Evolutionary conservation across 2,329 filamentous ascomycete genomes (phyloP).

Genomic region (Xylariaceae sp.): DNA sequence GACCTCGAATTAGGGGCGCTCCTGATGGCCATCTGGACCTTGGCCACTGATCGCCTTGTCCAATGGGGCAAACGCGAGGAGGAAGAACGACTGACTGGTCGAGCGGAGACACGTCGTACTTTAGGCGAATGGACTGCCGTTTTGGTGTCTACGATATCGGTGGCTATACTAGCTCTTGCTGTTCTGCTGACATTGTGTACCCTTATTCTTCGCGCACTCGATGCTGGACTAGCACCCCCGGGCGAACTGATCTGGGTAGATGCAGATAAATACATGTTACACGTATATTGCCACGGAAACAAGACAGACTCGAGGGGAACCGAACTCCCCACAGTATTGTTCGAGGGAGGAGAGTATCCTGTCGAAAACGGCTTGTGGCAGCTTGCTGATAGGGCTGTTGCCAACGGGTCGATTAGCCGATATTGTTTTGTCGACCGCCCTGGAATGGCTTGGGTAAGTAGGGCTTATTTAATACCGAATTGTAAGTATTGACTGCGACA

Average conservation of each 20-base stretch:
- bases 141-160: conserved; percentile 70
- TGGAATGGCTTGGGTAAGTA: conserved; percentile 72
- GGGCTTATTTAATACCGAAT: not conserved
- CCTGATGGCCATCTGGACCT: conserved; percentile 76
- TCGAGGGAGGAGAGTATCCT: conserved; percentile 81
- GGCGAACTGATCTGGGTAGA: conserved; percentile 82
- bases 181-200: conserved; percentile 77
- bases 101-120: conserved; percentile 81
- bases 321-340: conserved; percentile 74
- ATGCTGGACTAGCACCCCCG: conserved; percentile 72
- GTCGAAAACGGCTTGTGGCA: conserved; percentile 79
- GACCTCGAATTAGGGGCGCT: conserved; percentile 60
- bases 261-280: conserved; percentile 80
- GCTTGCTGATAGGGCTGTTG: conserved; percentile 74
- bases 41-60: conserved; percentile 79
- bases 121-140: conserved; percentile 84
- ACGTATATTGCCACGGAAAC: conserved; percentile 84
- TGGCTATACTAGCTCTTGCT: conserved; percentile 69
- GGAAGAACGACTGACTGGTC: conserved; percentile 88
- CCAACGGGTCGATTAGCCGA: conserved; percentile 79
- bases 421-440: conserved; percentile 97
- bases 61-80: conserved; percentile 92
- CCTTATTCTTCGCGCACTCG: conserved; percentile 77
- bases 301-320: conserved; percentile 57
- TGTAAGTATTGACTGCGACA: conserved; percentile 41